Conservation (phyloP, 1,284 basidiomycete genomes). For the Leucoagaricus sp. region DNA sequence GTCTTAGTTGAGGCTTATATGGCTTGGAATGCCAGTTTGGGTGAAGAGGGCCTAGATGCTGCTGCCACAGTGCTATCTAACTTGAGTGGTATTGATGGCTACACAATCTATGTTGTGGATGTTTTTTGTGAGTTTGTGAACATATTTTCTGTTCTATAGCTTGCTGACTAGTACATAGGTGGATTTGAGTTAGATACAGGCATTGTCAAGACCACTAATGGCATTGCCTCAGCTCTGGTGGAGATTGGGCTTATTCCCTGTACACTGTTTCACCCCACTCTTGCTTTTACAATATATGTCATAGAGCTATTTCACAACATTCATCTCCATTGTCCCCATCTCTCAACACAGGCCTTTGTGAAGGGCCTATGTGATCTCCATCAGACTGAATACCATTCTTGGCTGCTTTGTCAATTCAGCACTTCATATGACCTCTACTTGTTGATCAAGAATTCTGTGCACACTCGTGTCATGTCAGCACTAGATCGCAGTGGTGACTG, state of each 20-base stretch:
- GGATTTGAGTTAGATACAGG: not conserved
- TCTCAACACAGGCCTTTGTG: conserved; percentile 10
- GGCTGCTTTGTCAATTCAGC: not conserved
- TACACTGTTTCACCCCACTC: not conserved
- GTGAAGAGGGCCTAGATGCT: not conserved
- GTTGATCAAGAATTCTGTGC: not conserved
- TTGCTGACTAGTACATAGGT: not conserved
- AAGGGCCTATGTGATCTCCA: conserved; percentile 1
- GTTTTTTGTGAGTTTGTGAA: no score
- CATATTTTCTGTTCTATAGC: not conserved
- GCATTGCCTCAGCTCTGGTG: not conserved
- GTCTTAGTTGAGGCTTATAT: not conserved
- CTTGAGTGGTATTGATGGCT: not conserved
- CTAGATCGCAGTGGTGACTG: not conserved
- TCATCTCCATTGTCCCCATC: conserved; percentile 8
- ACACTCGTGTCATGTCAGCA: not conserved
- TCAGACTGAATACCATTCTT: not conserved
- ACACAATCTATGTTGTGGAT: no score
- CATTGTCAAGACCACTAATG: not conserved
- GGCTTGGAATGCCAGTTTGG: not conserved
- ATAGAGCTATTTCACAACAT: not conserved
- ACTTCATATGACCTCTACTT: conserved; percentile 1
- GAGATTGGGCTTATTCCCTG: not conserved
- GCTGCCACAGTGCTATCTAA: not conserved
- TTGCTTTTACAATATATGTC: not conserved